These are phyloP conservation scores for Echria macrotheca DNA, from an alignment of 495 filamentous ascomycete genomes.

Conservation along the genomic window DNA sequence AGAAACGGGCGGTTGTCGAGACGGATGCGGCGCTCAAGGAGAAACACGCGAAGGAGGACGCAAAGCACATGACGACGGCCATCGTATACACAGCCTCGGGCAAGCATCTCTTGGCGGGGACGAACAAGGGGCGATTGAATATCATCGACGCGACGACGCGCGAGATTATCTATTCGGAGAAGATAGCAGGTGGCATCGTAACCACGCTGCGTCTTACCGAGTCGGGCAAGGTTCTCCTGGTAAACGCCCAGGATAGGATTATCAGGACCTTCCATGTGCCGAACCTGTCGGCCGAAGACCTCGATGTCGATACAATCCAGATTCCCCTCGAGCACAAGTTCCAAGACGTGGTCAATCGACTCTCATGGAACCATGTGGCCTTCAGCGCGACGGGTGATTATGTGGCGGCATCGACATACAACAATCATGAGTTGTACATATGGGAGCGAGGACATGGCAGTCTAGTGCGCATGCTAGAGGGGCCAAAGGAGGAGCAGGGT, in stretches of 20 bases:
- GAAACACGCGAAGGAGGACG: conserved; percentile 84
- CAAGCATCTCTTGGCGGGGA: conserved; percentile 82
- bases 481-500: conserved; percentile 88
- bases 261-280: conserved; percentile 76
- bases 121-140: conserved; percentile 92
- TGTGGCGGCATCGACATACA: conserved; percentile 87
- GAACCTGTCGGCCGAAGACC: conserved; percentile 45
- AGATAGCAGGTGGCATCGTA: conserved; percentile 79
- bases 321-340: conserved; percentile 96
- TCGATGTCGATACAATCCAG: conserved; percentile 66
- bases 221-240: conserved; percentile 78
- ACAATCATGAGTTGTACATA: conserved; percentile 97
- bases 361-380: conserved; percentile 92
- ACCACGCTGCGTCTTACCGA: conserved; percentile 78
- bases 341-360: conserved; percentile 90
- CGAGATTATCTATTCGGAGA: conserved; percentile 77
- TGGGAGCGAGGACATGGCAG: conserved; percentile 95
- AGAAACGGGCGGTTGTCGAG: conserved; percentile 63
- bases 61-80: conserved; percentile 88
- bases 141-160: conserved; percentile 77
- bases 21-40: conserved; percentile 59
- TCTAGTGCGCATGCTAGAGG: conserved; percentile 91
- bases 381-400: conserved; percentile 92
- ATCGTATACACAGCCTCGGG: conserved; percentile 80
- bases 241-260: conserved; percentile 87